A percentile compares a stretch with the other conserved stretches of the same genome.
Evolutionary conservation across 1,284 basidiomycete species (phyloP).

Genomic region (Cutaneotrichosporon dermatis): DNA sequence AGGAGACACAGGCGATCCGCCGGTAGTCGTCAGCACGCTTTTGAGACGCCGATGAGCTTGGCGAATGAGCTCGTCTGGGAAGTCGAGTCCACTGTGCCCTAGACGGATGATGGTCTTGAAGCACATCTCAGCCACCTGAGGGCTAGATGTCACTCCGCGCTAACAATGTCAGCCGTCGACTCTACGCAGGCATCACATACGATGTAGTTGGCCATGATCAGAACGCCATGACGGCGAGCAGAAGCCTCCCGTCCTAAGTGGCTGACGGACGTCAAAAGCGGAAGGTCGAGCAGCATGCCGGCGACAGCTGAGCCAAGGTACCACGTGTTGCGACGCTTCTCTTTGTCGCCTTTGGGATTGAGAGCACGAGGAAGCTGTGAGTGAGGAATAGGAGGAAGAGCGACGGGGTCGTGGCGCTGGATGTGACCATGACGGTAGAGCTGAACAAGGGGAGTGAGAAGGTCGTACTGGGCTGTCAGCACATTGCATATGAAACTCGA

Average conservation of each 20-base stretch:
- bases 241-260: conserved; percentile 10
- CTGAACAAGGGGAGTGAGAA: conserved; percentile 34
- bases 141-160: conserved; percentile 30
- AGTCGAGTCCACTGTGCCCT: conserved; percentile 26
- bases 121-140: conserved; percentile 21
- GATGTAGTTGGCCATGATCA: conserved; percentile 36
- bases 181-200: conserved; percentile 22
- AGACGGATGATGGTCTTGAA: conserved; percentile 31
- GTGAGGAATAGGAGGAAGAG: conserved; percentile 34
- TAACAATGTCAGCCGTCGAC: conserved; percentile 7
- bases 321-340: conserved; percentile 42
- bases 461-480: conserved; percentile 30
- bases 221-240: conserved; percentile 11
- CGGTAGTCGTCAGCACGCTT: conserved; percentile 21
- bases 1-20: conserved; percentile 6
- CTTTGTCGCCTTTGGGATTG: conserved; percentile 30
- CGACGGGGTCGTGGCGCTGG: conserved; percentile 38
- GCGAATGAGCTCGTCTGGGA: conserved; percentile 35
- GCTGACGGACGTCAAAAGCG: conserved; percentile 10
- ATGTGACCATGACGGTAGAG: conserved; percentile 44
- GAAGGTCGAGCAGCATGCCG: conserved; percentile 18
- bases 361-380: conserved; percentile 31
- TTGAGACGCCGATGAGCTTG: conserved; percentile 37
- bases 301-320: conserved; percentile 32
- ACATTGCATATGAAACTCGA: neutral